phyloP scores from a whole-genome alignment of 495 filamentous ascomycete genomes.

The Penicillium alfredii region DNA sequence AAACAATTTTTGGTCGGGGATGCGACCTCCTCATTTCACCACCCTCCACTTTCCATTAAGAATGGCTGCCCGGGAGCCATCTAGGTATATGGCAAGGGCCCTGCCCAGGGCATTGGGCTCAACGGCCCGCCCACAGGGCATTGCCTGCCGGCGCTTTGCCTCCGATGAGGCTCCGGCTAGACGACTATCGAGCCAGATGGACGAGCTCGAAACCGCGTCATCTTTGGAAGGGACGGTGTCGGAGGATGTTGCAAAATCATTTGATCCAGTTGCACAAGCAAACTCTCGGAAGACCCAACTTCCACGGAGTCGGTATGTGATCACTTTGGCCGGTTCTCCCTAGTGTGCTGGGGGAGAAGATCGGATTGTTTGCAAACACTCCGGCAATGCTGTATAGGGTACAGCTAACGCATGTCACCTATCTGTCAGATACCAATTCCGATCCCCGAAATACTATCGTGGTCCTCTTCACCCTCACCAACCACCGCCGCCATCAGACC shows the following conservation, averaged over 20 bases:
- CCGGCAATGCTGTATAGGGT: no score
- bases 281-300: conserved; percentile 50
- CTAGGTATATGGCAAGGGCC: conserved; percentile 39
- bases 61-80: conserved; percentile 42
- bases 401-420: conserved; percentile 12
- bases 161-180: conserved; percentile 38
- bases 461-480: conserved; percentile 90
- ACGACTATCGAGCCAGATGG: conserved; percentile 27
- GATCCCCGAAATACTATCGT: conserved; percentile 86
- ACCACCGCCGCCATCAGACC: conserved; percentile 75
- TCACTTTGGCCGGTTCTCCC: background rate
- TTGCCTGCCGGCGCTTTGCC: conserved; percentile 42
- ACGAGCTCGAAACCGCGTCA: conserved; percentile 35
- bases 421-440: conserved; percentile 76
- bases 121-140: conserved; percentile 29
- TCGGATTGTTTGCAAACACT: no score
- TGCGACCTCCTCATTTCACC: conserved; percentile 11
- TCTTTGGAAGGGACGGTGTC: conserved; percentile 25
- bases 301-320: conserved; percentile 59
- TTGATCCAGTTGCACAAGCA: conserved; percentile 51
- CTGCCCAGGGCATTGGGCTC: conserved; percentile 33
- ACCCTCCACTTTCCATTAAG: conserved; percentile 13
- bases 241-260: conserved; percentile 35
- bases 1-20: conserved; percentile 35
- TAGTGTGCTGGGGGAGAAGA: no score